Evolutionary conservation across 2,329 filamentous ascomycete species (phyloP).

Genomic region (Thermomyces lanuginosus): DNA sequence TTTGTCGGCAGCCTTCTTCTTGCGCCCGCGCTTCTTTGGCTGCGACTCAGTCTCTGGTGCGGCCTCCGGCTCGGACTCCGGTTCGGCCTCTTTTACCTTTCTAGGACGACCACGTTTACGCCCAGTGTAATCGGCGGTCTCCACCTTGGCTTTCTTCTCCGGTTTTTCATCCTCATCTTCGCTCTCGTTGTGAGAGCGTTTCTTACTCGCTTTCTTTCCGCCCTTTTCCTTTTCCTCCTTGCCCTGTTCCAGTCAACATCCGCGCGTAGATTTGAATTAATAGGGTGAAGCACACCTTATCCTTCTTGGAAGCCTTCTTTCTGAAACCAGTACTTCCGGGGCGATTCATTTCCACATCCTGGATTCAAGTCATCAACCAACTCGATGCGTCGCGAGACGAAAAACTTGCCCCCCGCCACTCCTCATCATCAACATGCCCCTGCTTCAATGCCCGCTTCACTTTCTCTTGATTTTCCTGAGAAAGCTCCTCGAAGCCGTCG

Average conservation of each 20-base stretch:
- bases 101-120: no score
- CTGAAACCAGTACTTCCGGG: conserved; percentile 43
- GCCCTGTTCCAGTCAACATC: no score
- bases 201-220: conserved; percentile 7
- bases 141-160: conserved; percentile 8
- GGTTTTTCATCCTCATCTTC: conserved; percentile 8
- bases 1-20: conserved; percentile 5
- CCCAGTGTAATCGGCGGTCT: conserved; percentile 5
- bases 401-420: conserved; percentile 2
- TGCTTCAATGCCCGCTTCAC: conserved; percentile 54
- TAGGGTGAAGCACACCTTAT: no score
- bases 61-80: no score
- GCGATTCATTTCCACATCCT: conserved; percentile 62
- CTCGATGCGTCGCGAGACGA: conserved; percentile 2
- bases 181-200: conserved; percentile 7
- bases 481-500: conserved; percentile 67
- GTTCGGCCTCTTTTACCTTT: no score
- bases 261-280: no score
- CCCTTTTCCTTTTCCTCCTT: conserved; percentile 3
- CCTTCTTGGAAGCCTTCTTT: conserved; percentile 11
- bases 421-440: conserved; percentile 68
- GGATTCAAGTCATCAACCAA: conserved; percentile 1
- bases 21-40: conserved; percentile 1
- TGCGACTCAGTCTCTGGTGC: conserved; percentile 1
- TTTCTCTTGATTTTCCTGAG: conserved; percentile 54